phyloP scores from a whole-genome alignment of 2,329 filamentous ascomycete genomes.

The Diaporthe aspalathi region DNA sequence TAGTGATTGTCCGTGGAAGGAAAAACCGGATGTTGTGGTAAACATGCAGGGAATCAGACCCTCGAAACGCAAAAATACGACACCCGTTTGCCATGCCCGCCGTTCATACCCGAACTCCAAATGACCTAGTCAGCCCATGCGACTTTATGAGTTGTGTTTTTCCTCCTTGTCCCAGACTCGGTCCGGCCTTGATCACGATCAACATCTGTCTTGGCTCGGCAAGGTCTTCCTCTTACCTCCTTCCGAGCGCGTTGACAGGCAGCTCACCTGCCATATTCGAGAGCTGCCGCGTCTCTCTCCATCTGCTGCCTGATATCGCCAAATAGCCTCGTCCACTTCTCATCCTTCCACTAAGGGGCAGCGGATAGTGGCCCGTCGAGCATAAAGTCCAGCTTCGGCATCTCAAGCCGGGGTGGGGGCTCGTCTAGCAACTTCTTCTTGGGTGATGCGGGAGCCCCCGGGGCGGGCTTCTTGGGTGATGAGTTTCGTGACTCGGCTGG shows the following conservation, averaged over 20 bases:
- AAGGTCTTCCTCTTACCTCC: neutral
- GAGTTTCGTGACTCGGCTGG: conserved; percentile 55
- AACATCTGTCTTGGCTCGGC: neutral
- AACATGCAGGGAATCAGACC: conserved; percentile 9
- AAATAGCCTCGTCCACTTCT: conserved; percentile 47
- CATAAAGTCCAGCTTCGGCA: conserved; percentile 66
- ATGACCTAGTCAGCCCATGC: conserved; percentile 15
- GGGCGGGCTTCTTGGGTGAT: conserved; percentile 56
- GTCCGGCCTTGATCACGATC: neutral
- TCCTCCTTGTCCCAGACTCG: conserved; percentile 31
- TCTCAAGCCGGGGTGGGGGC: conserved; percentile 71
- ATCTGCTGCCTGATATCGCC: conserved; percentile 13
- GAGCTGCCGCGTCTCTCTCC: neutral
- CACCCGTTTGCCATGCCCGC: conserved; percentile 16
- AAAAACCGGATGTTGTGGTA: conserved; percentile 2
- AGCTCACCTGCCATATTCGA: conserved; percentile 2
- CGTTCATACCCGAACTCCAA: conserved; percentile 6
- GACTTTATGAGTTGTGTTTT: conserved; percentile 14
- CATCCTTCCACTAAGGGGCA: conserved; percentile 43
- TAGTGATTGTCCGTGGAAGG: neutral
- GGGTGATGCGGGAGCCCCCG: conserved; percentile 48
- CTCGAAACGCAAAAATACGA: conserved; percentile 18
- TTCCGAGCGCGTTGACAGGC: neutral
- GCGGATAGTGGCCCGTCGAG: conserved; percentile 45
- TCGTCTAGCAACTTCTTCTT: conserved; percentile 61